Evolutionary conservation across 768 basidiomycete species (phyloP).

Genomic region (Tephrocybe sp.): DNA sequence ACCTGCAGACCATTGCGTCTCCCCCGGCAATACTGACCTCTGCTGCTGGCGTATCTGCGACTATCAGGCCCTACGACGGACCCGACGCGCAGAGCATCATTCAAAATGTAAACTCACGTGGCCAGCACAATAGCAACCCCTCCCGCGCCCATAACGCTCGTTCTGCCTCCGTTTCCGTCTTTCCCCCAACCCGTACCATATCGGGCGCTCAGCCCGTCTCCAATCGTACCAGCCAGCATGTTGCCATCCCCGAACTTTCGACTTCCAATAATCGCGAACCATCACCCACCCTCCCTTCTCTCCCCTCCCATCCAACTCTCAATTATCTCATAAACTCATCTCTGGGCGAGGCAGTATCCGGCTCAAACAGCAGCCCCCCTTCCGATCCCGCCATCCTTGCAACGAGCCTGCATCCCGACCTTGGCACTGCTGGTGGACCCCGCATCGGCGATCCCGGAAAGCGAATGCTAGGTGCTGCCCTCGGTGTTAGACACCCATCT

Average conservation of each 20-base stretch:
- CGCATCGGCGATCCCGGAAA: constrained; percentile 87
- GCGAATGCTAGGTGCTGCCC: constrained; percentile 83
- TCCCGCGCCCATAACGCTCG: constrained; percentile 74
- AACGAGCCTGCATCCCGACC: constrained; percentile 46
- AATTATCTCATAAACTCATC: constrained; percentile 82
- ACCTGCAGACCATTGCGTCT: constrained; percentile 84
- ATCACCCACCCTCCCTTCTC: constrained; percentile 76
- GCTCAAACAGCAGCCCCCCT: constrained; percentile 34
- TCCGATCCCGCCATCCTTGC: constrained; percentile 70
- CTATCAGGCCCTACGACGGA: constrained; percentile 90
- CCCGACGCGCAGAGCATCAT: constrained; percentile 88
- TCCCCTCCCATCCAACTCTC: constrained; percentile 82
- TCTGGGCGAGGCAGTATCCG: constrained; percentile 51
- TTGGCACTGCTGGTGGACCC: constrained; percentile 48
- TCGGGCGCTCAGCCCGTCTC: constrained; percentile 39
- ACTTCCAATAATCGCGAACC: constrained; percentile 58
- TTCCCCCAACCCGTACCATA: constrained; percentile 49
- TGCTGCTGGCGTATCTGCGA: constrained; percentile 48
- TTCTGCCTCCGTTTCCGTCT: constrained; percentile 61
- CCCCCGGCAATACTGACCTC: constrained; percentile 72
- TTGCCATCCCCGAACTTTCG: constrained; percentile 53
- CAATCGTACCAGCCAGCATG: constrained; percentile 38
- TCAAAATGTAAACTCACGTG: constrained; percentile 76
- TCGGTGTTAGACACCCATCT: constrained; percentile 80
- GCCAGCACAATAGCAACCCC: constrained; percentile 56